Conservation (phyloP, 169 alveolate species). For the Plasmodium berghei region DNA sequence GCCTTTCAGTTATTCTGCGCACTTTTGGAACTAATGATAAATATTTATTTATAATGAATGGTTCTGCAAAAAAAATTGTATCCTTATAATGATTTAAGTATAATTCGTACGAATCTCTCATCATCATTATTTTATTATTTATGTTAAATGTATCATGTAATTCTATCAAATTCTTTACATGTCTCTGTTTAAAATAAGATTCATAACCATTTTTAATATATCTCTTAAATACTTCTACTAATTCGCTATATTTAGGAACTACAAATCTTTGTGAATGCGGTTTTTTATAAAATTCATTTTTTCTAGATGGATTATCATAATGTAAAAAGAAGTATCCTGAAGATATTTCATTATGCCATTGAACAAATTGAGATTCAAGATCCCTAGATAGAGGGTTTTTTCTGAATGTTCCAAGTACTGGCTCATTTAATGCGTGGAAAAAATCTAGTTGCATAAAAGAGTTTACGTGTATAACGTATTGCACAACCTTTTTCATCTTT, state of each 20-base stretch:
- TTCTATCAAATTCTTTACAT: slow-evolving; percentile 21
- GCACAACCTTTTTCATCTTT: slow-evolving; percentile 30
- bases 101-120: slow-evolving; percentile 49
- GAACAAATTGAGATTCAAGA: slow-evolving; percentile 25
- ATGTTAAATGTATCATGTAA: slow-evolving; percentile 17
- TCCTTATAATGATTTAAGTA: slow-evolving; percentile 34
- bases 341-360: background rate
- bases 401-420: slow-evolving; percentile 9
- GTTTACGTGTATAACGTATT: slow-evolving; percentile 36
- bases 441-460: slow-evolving; percentile 60
- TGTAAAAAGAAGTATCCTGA: slow-evolving; percentile 46
- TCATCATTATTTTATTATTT: slow-evolving; percentile 43
- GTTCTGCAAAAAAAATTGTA: slow-evolving; percentile 41
- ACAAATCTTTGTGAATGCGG: slow-evolving; percentile 5
- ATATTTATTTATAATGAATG: slow-evolving; percentile 39
- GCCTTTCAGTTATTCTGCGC: slow-evolving; percentile 2
- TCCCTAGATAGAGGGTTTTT: slow-evolving; percentile 16
- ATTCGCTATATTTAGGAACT: slow-evolving; percentile 13
- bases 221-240: slow-evolving; percentile 2
- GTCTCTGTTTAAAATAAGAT: slow-evolving; percentile 47
- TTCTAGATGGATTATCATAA: slow-evolving; percentile 10
- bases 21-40: slow-evolving; percentile 1
- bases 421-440: slow-evolving; percentile 49
- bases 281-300: background rate
- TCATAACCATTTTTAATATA: slow-evolving; percentile 3